phyloP scores from a whole-genome alignment of 2,329 filamentous ascomycete genomes.

The Alternaria atra region DNA sequence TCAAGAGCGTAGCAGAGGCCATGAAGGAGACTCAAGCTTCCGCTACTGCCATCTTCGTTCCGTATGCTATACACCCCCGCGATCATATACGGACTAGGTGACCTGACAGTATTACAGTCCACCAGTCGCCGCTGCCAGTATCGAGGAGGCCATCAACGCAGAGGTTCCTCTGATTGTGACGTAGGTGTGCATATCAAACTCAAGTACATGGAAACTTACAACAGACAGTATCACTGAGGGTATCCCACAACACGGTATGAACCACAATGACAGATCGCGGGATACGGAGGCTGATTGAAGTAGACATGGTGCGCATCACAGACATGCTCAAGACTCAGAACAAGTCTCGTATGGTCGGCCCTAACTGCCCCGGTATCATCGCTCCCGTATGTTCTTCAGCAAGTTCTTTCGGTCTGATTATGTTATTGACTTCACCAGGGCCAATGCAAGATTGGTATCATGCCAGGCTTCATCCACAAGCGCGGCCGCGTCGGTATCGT shows the following conservation, averaged over 20 bases:
- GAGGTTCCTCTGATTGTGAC: slow-evolving; percentile 96
- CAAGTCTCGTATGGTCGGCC: slow-evolving; percentile 96
- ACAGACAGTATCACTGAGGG: slow-evolving; percentile 83
- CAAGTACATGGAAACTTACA: slow-evolving; percentile 37
- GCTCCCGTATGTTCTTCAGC: slow-evolving; percentile 64
- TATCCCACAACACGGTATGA: slow-evolving; percentile 91
- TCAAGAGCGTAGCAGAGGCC: slow-evolving; percentile 86
- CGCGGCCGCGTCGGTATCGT: slow-evolving; percentile 98
- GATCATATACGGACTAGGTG: background rate
- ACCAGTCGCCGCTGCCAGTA: slow-evolving; percentile 89
- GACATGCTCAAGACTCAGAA: slow-evolving; percentile 96
- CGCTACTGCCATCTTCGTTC: slow-evolving; percentile 95
- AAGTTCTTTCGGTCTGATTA: background rate
- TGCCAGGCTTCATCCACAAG: slow-evolving; percentile 99
- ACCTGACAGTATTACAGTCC: slow-evolving; percentile 66
- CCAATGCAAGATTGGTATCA: slow-evolving; percentile 99
- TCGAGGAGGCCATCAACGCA: slow-evolving; percentile 93
- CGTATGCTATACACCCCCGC: slow-evolving; percentile 63
- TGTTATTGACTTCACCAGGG: slow-evolving; percentile 61
- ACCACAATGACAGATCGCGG: background rate
- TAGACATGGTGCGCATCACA: slow-evolving; percentile 99
- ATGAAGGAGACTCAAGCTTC: slow-evolving; percentile 90
- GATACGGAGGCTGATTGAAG: slow-evolving; percentile 26
- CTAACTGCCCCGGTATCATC: slow-evolving; percentile 99
- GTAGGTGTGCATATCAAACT: slow-evolving; percentile 51